Percentiles rank a stretch among this genome's conserved stretches.
phyloP scores from a whole-genome alignment of 2,329 filamentous ascomycete species.

The Aotearoamyces nothofagi region DNA sequence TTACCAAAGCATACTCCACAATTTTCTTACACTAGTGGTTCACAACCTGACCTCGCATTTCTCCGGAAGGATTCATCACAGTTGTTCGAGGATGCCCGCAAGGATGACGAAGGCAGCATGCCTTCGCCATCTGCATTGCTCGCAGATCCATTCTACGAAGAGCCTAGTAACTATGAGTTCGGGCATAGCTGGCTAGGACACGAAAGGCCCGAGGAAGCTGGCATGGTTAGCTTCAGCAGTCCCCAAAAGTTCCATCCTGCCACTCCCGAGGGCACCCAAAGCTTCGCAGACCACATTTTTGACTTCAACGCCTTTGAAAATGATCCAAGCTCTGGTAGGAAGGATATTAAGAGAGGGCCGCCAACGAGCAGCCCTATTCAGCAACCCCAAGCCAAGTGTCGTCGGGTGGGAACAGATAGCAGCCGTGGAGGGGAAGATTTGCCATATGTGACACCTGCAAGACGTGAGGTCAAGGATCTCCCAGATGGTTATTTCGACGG shows the following conservation, averaged over 20 bases:
- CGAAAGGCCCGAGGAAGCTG: no score
- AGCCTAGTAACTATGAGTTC: no score
- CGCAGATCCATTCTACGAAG: no score
- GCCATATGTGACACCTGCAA: no score
- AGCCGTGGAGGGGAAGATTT: no score
- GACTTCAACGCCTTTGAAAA: neutral
- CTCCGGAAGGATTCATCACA: conserved; percentile 3
- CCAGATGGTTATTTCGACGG: conserved; percentile 15
- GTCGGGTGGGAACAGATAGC: conserved; percentile 6
- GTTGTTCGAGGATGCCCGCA: conserved; percentile 2
- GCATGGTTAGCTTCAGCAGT: no score
- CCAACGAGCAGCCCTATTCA: conserved; percentile 3
- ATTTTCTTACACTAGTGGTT: conserved; percentile 13
- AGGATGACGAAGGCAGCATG: conserved; percentile 1
- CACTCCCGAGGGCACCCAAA: no score
- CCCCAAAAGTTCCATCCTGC: no score
- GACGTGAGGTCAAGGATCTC: conserved; percentile 1
- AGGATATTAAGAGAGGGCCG: conserved; percentile 8
- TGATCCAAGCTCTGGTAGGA: neutral
- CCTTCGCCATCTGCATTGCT: no score
- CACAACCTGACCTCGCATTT: conserved; percentile 11
- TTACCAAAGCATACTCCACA: conserved; percentile 14
- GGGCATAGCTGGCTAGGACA: no score
- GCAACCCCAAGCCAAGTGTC: conserved; percentile 8
- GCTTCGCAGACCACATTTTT: no score